phyloP scores from a whole-genome alignment of 2,329 filamentous ascomycete genomes.

The Sporothrix schenckii region DNA sequence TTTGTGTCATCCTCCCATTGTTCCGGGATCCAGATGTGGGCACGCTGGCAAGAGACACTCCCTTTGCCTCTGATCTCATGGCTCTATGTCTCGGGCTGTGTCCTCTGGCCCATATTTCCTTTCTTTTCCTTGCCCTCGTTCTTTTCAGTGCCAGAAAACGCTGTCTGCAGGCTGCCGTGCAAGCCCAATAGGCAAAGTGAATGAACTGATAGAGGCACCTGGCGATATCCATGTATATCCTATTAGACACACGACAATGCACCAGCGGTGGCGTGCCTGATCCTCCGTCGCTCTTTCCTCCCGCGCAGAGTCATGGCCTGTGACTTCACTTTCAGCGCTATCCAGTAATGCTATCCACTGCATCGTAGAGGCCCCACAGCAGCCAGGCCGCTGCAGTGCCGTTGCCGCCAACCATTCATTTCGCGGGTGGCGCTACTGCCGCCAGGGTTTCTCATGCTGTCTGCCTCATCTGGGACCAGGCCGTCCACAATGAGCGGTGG shows the following conservation, averaged over 20 bases:
- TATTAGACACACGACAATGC: conserved; percentile 22
- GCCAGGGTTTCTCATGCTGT: conserved; percentile 24
- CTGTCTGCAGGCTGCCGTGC: conserved; percentile 27
- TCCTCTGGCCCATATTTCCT: conserved; percentile 3
- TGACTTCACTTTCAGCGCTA: not conserved
- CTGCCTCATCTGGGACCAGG: conserved; percentile 25
- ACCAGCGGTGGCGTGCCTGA: not conserved
- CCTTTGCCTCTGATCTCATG: conserved; percentile 16
- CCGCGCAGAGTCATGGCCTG: conserved; percentile 16
- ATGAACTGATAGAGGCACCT: not conserved
- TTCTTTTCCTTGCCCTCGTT: not conserved
- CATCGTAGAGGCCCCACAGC: conserved; percentile 5
- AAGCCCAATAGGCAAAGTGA: not conserved
- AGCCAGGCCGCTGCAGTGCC: conserved; percentile 20
- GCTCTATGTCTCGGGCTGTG: not conserved
- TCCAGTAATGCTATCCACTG: conserved; percentile 1
- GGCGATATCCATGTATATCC: conserved; percentile 1
- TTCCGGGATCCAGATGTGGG: not conserved
- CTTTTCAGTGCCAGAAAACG: not conserved
- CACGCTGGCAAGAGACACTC: not conserved
- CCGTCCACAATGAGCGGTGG: conserved; percentile 21
- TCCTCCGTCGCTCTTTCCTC: conserved; percentile 2
- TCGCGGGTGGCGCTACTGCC: conserved; percentile 29
- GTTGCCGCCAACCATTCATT: conserved; percentile 23
- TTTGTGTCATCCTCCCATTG: conserved; percentile 25